A percentile compares a stretch with the other conserved stretches of the same genome.
These are phyloP conservation scores for Cladosporium sp. DNA, from an alignment of 2,329 filamentous ascomycete genomes.

Conservation along the genomic window DNA sequence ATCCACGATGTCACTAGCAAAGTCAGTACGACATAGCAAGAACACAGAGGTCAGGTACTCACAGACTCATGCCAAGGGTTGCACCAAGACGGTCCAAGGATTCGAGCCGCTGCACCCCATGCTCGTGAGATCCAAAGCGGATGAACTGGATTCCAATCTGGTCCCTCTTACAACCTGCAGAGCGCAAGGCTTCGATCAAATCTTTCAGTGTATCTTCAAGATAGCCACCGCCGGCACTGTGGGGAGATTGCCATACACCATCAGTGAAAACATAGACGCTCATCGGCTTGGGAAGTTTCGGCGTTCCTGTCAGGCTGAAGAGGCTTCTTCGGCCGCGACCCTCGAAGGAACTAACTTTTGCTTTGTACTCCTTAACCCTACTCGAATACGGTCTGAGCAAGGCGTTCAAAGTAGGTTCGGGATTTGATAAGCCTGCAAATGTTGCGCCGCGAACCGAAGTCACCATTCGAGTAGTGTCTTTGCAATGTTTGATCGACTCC, in stretches of 20 bases:
- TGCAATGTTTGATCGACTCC: background rate
- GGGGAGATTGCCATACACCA: constrained; percentile 2
- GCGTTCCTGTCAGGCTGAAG: background rate
- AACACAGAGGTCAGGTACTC: background rate
- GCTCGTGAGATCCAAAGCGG: constrained; percentile 20
- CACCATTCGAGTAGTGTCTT: background rate
- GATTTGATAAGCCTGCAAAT: background rate
- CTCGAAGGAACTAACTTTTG: background rate
- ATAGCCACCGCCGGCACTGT: background rate
- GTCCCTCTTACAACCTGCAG: background rate
- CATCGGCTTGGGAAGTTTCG: background rate
- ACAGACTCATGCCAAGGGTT: background rate
- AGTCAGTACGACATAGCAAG: background rate
- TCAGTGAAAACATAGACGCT: constrained; percentile 16
- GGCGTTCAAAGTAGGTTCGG: background rate
- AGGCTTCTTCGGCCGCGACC: background rate
- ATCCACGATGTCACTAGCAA: constrained; percentile 23
- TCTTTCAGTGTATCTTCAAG: constrained; percentile 2
- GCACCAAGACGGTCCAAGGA: constrained; percentile 13
- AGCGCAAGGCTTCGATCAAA: background rate
- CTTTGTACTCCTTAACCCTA: background rate
- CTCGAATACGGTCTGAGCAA: no score
- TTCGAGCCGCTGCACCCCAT: constrained; percentile 14
- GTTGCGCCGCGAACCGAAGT: background rate
- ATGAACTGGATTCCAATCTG: constrained; percentile 27